These are phyloP conservation scores for Chaetomium cochliodes DNA, from an alignment of 495 filamentous ascomycete genomes.

Conservation along the genomic window DNA sequence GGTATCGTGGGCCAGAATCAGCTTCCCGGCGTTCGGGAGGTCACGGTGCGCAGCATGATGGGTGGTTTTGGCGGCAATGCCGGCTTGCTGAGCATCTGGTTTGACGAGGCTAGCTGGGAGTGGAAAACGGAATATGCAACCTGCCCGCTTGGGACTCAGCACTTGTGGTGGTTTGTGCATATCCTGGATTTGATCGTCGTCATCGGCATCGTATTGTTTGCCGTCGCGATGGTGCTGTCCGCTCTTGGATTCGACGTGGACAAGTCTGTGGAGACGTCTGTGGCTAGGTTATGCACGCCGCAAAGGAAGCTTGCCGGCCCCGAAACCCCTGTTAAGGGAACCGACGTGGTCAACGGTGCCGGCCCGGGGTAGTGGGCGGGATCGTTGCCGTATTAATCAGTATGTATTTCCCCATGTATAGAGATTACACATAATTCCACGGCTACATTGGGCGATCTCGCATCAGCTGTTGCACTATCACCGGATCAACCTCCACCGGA, in stretches of 20 bases:
- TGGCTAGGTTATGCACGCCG: constrained; percentile 7
- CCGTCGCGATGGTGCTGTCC: constrained; percentile 24
- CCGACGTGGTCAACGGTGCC: neutral
- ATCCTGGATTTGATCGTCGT: constrained; percentile 62
- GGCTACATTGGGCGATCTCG: neutral
- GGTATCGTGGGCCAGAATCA: constrained; percentile 37
- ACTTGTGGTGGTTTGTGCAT: constrained; percentile 93
- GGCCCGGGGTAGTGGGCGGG: neutral
- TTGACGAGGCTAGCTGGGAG: constrained; percentile 63
- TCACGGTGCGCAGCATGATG: constrained; percentile 99
- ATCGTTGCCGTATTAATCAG: neutral
- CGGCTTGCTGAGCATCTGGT: constrained; percentile 85
- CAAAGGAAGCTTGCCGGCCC: neutral
- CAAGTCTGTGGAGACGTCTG: constrained; percentile 6
- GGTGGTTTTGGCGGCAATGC: constrained; percentile 87
- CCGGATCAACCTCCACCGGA: too few relatives aligned
- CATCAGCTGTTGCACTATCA: neutral
- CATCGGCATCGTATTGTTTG: constrained; percentile 35
- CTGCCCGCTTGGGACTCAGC: constrained; percentile 79
- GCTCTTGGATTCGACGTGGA: constrained; percentile 31
- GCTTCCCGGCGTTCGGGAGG: constrained; percentile 68
- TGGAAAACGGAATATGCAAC: constrained; percentile 80
- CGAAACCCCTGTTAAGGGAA: neutral
- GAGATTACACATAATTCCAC: neutral
- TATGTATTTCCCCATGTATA: neutral